Evolutionary conservation across 2,329 filamentous ascomycete species (phyloP).

Genomic region (Hypoxylon sp.): DNA sequence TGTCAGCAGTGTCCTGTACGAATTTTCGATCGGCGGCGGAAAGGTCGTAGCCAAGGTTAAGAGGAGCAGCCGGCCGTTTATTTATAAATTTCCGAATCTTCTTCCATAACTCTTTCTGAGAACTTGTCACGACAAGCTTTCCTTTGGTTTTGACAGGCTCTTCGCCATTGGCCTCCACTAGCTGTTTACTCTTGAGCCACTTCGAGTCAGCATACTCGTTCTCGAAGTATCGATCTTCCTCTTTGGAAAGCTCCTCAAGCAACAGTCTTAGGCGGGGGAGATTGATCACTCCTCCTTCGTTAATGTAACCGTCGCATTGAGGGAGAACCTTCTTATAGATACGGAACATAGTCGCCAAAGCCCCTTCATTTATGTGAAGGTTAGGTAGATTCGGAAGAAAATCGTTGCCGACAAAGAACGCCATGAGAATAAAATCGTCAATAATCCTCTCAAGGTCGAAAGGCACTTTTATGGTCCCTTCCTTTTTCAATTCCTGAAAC

Average conservation of each 20-base stretch:
- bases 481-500: conserved; percentile 90
- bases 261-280: conserved; percentile 82
- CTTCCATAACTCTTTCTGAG: conserved; percentile 86
- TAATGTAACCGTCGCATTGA: conserved; percentile 92
- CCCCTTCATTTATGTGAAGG: conserved; percentile 98
- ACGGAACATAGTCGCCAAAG: conserved; percentile 95
- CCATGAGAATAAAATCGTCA: conserved; percentile 99
- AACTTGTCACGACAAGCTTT: conserved; percentile 80
- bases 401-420: conserved; percentile 99
- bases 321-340: conserved; percentile 94
- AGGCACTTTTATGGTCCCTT: conserved; percentile 78
- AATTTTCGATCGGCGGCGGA: conserved; percentile 93
- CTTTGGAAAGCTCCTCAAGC: conserved; percentile 86
- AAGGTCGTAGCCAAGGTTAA: conserved; percentile 81
- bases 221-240: conserved; percentile 95
- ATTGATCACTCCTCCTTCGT: conserved; percentile 94
- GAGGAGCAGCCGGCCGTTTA: conserved; percentile 72
- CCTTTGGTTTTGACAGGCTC: conserved; percentile 70
- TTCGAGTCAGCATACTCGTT: conserved; percentile 87
- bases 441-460: conserved; percentile 98
- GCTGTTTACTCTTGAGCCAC: conserved; percentile 91
- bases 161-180: conserved; percentile 77
- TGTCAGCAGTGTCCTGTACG: conserved; percentile 85
- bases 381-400: conserved; percentile 97
- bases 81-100: conserved; percentile 86